These are phyloP conservation scores for Ceratobasidium sp. DNA, from an alignment of 1,284 basidiomycete genomes.

Conservation along the genomic window DNA sequence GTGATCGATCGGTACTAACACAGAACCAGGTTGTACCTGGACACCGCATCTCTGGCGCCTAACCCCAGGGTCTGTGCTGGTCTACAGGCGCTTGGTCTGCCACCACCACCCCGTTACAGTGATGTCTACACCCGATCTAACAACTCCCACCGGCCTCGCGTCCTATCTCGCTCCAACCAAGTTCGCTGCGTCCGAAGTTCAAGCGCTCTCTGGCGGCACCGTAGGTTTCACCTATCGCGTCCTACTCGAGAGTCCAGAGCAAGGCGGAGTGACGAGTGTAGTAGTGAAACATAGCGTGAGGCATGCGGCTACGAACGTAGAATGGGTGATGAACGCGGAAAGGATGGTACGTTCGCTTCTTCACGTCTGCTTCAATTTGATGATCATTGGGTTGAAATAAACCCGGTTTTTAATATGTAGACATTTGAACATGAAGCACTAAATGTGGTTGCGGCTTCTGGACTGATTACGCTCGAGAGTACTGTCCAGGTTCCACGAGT, in stretches of 20 bases:
- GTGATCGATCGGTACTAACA: too few relatives aligned
- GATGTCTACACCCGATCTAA: too few relatives aligned
- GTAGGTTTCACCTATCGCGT: slow-evolving; percentile 18
- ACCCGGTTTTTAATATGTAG: background rate
- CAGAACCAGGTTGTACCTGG: too few relatives aligned
- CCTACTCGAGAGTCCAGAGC: background rate
- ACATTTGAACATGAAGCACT: slow-evolving; percentile 28
- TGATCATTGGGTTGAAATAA: background rate
- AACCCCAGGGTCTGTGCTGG: too few relatives aligned
- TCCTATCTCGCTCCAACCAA: slow-evolving; percentile 2
- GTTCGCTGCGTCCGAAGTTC: slow-evolving; percentile 6
- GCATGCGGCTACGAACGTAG: background rate
- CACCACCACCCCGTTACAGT: too few relatives aligned
- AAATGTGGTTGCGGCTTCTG: background rate
- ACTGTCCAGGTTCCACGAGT: slow-evolving; percentile 18
- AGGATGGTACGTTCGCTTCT: slow-evolving; percentile 13
- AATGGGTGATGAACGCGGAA: background rate
- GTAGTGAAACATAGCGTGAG: slow-evolving; percentile 21
- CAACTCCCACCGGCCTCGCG: slow-evolving; percentile 1
- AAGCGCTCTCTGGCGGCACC: background rate
- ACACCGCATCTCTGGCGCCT: too few relatives aligned
- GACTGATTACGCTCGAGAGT: background rate
- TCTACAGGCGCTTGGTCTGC: too few relatives aligned
- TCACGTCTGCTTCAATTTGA: too few relatives aligned
- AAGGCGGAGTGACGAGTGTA: slow-evolving; percentile 1